Conservation (phyloP, 2,329 filamentous ascomycete species). For the Aquanectria penicillioides region DNA sequence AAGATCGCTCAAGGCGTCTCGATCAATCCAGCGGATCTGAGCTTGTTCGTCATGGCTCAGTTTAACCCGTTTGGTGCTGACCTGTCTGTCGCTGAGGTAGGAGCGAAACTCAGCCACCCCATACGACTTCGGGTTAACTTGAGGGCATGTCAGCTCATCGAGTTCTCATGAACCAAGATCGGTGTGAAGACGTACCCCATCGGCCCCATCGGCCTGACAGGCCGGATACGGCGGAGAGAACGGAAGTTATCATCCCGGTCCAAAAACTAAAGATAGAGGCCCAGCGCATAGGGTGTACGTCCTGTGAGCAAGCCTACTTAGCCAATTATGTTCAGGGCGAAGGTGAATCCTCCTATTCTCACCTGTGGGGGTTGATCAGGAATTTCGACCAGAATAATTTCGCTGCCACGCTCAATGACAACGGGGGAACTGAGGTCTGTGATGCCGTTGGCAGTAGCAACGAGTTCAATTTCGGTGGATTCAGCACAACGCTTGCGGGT, state of each 20-base stretch:
- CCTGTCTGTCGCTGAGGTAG: conserved; percentile 32
- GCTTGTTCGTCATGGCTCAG: conserved; percentile 28
- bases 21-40: conserved; percentile 41
- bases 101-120: conserved; percentile 38
- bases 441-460: conserved; percentile 37
- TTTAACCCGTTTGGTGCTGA: conserved; percentile 42
- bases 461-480: conserved; percentile 44
- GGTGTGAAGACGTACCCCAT: conserved; percentile 31
- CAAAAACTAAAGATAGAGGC: conserved; percentile 31
- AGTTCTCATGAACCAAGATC: background rate
- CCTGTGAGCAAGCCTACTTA: conserved; percentile 18
- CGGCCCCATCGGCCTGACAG: conserved; percentile 39
- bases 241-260: conserved; percentile 43
- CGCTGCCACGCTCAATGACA: conserved; percentile 31
- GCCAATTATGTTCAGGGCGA: background rate
- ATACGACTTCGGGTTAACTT: conserved; percentile 39
- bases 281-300: conserved; percentile 37
- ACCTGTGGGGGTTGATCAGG: conserved; percentile 28
- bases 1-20: conserved; percentile 33
- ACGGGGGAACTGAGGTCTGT: conserved; percentile 21
- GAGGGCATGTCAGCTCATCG: conserved; percentile 2
- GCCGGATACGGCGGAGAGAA: conserved; percentile 40
- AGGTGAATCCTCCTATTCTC: background rate
- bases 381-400: conserved; percentile 18
- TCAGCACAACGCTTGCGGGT: conserved; percentile 44